phyloP scores from a whole-genome alignment of 345 rosid species.

The Citrus sp. region DNA sequence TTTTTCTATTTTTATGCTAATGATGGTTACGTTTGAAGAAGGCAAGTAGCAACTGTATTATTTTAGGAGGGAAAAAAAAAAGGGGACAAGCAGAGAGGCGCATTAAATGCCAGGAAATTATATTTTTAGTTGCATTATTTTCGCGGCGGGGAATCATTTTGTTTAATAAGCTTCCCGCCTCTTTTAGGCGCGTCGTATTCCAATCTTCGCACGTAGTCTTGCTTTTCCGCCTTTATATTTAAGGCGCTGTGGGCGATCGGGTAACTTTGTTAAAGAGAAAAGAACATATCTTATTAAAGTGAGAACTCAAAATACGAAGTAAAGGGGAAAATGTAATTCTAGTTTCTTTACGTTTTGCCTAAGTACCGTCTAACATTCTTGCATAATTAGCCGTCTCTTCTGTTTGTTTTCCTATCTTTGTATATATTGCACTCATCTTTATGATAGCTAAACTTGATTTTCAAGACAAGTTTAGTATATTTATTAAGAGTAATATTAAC shows the following conservation, averaged over 20 bases:
- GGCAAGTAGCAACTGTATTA: too few species aligned
- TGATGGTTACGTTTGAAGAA: too few species aligned
- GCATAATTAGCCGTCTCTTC: background rate
- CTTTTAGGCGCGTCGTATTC: conserved; percentile 29
- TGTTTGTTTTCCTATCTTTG: background rate
- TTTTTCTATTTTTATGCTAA: too few species aligned
- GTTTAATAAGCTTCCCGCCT: background rate
- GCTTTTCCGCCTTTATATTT: background rate
- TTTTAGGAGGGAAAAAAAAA: too few species aligned
- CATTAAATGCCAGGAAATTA: conserved; percentile 2
- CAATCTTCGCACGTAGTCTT: conserved; percentile 30
- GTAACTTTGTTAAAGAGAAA: conserved; percentile 13
- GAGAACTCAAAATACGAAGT: background rate
- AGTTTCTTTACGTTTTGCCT: background rate
- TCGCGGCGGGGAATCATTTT: conserved; percentile 2
- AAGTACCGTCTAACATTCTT: background rate
- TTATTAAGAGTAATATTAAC: background rate
- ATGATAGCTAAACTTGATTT: background rate
- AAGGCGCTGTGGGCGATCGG: conserved; percentile 12
- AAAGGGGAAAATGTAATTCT: background rate
- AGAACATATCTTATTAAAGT: background rate
- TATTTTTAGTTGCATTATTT: background rate
- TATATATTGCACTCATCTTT: background rate
- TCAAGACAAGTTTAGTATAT: background rate
- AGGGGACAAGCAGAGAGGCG: too few species aligned